Base-by-base conservation (phyloP, 2,329 filamentous ascomycete species). In the Lasiodiplodia sp. region DNA sequence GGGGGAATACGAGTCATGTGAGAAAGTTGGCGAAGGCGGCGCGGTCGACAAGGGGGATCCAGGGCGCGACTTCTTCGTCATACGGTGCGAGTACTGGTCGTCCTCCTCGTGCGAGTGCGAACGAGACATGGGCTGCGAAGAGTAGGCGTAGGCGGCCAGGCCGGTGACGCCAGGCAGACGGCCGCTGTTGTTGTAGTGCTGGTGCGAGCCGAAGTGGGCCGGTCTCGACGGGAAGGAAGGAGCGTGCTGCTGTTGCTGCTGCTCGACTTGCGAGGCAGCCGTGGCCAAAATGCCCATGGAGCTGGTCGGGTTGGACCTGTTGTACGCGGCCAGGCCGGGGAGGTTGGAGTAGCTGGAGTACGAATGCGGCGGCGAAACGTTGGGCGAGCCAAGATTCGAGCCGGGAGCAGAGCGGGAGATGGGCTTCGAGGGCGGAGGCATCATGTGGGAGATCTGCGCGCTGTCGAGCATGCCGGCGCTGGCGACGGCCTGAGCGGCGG, bases 11-110 rank as follows among this genome's bases (percentile, higher is more conserved):
- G 95, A 97, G 80, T 97, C 94, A 82, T 97, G 94, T 2, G 95
- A 97, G 80, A 97, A 97, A 3, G 94, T 97, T 31, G 95, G 95
- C 38, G 95, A 98, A 31, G 95, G 97, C 23, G 96, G 96, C 58
- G 95, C 95, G 2, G 95, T 98, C 10, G 94, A 97, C 82, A 96
- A 93, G 66, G 95, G 96, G 44, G 95, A 97, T 79, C 94, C 96
- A 53, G 96, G 95, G 74, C 95, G 86, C 70, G 95, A 98, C 71
- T 94, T 90, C 86, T 98, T 98, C 31, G 91, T 87, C 74, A 91
- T 88, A 70, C 92, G 87, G 77, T 93, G 89, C 63, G 84, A 82
- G 79, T 94, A 95, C 73, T 91, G 91, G 77, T 95, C 91, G 73
- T 97, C 90, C 55, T 93, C 92, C 69, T 94, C 91, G 76, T 92